Conservation (phyloP, 176 grass and related monocot genomes). For the Ensete glaucum region DNA sequence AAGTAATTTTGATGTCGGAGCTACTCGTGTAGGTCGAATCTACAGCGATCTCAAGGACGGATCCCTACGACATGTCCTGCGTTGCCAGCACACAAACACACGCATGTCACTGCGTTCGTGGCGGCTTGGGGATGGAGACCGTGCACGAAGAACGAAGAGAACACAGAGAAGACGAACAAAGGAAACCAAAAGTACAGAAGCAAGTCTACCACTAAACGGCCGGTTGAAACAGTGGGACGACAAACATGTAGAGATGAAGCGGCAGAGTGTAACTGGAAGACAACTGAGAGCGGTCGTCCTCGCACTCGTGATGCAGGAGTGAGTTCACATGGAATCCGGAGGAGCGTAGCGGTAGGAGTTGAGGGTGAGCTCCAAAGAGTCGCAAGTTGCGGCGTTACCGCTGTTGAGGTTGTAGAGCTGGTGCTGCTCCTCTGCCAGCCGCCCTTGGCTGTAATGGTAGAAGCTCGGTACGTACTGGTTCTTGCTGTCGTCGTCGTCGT, state of each 20-base stretch:
- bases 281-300: neutral
- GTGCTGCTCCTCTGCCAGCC: neutral
- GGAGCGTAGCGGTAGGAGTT: conserved; percentile 36
- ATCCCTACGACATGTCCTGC: neutral
- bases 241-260: neutral
- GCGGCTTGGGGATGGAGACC: neutral
- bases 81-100: neutral
- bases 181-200: no score
- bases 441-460: neutral
- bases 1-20: neutral
- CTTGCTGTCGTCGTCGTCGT: neutral
- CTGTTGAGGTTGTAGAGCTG: conserved; percentile 33
- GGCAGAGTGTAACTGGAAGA: no score
- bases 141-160: no score
- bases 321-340: conserved; percentile 39
- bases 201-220: no score
- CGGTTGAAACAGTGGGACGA: no score
- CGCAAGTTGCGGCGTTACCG: conserved; percentile 16
- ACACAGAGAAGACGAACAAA: no score
- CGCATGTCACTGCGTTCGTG: neutral
- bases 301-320: neutral
- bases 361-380: conserved; percentile 58
- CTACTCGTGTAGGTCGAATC: neutral
- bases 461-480: conserved; percentile 3
- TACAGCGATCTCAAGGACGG: conserved; percentile 1